Evolutionary conservation across 352 stramenopile species (phyloP).

Genomic region (Phytophthora fragariaefolia): DNA sequence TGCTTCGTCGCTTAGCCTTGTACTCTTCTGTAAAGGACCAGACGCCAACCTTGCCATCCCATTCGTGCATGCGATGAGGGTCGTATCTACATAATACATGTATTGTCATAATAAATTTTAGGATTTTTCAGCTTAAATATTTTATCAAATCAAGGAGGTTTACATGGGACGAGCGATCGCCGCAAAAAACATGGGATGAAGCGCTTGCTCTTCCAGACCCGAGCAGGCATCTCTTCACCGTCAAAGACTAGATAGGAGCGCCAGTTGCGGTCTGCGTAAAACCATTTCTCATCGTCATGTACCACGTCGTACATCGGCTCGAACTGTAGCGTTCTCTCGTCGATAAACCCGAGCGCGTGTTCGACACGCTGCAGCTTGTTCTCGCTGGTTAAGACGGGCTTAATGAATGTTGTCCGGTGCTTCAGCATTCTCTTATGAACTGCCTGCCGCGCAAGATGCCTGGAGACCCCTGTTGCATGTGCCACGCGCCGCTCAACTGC

Average conservation of each 20-base stretch:
- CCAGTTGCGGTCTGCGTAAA: neutral
- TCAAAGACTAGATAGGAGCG: neutral
- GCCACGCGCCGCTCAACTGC: neutral
- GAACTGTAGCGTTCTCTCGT: too few relatives aligned
- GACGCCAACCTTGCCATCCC: constrained; percentile 5
- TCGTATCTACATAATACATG: neutral
- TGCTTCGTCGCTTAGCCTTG: neutral
- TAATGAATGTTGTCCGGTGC: neutral
- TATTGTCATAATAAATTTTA: neutral
- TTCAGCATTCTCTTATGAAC: neutral
- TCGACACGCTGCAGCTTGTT: too few relatives aligned
- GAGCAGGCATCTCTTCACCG: neutral
- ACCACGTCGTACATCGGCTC: too few relatives aligned
- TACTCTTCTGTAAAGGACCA: constrained; percentile 4
- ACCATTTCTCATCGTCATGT: too few relatives aligned
- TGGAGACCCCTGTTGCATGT: neutral
- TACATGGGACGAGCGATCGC: neutral
- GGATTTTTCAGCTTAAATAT: neutral
- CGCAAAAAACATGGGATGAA: neutral
- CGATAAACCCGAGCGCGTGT: too few relatives aligned
- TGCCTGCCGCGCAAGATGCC: neutral
- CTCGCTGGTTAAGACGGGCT: too few relatives aligned
- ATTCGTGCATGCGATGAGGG: neutral
- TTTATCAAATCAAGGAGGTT: neutral
- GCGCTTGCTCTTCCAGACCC: constrained; percentile 1